phyloP scores from a whole-genome alignment of 768 basidiomycete genomes.

The Pleurotus giganteus region DNA sequence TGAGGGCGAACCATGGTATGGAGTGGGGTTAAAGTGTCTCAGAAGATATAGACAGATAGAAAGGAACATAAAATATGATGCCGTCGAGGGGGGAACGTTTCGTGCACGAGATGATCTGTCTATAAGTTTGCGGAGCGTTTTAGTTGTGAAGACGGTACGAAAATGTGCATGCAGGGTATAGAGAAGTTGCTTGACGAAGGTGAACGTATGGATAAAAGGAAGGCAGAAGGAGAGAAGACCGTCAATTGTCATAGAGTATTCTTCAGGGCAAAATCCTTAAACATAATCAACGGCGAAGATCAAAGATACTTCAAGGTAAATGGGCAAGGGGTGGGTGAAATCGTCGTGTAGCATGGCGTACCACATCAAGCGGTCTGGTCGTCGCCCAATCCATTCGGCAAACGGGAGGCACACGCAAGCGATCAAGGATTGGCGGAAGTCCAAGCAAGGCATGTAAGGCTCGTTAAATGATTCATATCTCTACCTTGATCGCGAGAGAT shows the following conservation, averaged over 20 bases:
- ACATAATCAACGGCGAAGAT: neutral
- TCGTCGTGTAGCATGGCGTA: slow-evolving; percentile 1
- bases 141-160: no score
- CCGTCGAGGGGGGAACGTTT: neutral
- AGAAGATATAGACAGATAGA: neutral
- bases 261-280: neutral
- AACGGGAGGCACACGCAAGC: neutral
- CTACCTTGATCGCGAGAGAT: neutral
- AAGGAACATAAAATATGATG: neutral
- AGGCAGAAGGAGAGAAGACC: neutral
- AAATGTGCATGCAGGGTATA: slow-evolving; percentile 5
- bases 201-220: neutral
- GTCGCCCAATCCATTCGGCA: neutral
- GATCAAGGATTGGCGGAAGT: no score
- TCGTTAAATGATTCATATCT: neutral
- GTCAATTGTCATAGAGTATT: neutral
- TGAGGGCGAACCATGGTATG: neutral
- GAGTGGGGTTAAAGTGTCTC: neutral
- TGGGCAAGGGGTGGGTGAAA: neutral
- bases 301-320: neutral
- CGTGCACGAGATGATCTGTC: neutral
- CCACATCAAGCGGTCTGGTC: slow-evolving; percentile 2
- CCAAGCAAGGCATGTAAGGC: neutral
- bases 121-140: neutral
- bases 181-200: neutral